Evolutionary conservation across 2,329 filamentous ascomycete species (phyloP).

Genomic region (Beauveria brongniartii): DNA sequence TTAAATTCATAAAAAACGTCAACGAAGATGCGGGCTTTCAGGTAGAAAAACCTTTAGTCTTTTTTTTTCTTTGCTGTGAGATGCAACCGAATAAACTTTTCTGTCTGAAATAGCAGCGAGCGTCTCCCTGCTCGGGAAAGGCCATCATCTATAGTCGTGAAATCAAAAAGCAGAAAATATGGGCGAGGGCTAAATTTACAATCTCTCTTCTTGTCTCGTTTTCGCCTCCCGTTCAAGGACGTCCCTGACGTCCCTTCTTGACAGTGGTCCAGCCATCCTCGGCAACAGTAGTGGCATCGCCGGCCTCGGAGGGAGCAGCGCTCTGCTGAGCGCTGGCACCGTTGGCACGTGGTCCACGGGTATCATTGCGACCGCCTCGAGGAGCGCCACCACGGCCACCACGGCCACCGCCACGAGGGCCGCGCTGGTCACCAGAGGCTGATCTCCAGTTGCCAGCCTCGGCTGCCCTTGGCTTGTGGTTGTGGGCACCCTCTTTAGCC

Average conservation of each 20-base stretch:
- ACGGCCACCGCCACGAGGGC: slow-evolving; percentile 30
- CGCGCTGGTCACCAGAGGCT: slow-evolving; percentile 39
- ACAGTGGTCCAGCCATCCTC: slow-evolving; percentile 61
- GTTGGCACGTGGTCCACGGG: slow-evolving; percentile 41
- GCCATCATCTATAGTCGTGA: slow-evolving; percentile 26
- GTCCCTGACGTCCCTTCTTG: slow-evolving; percentile 30
- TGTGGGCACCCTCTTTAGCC: slow-evolving; percentile 36
- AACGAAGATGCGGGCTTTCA: background rate
- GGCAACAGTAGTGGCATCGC: slow-evolving; percentile 33
- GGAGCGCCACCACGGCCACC: slow-evolving; percentile 27
- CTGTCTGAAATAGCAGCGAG: slow-evolving; percentile 11
- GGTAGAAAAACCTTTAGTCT: background rate
- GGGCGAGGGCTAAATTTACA: slow-evolving; percentile 27
- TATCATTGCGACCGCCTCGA: slow-evolving; percentile 29
- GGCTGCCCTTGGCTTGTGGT: slow-evolving; percentile 44
- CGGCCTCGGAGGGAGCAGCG: slow-evolving; percentile 25
- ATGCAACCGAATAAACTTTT: slow-evolving; percentile 12
- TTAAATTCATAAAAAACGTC: background rate
- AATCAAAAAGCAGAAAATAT: slow-evolving; percentile 22
- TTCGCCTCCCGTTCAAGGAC: slow-evolving; percentile 16
- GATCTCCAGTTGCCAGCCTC: slow-evolving; percentile 56
- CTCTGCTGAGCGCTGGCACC: slow-evolving; percentile 34
- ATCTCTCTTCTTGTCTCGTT: slow-evolving; percentile 16
- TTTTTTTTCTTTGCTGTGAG: slow-evolving; percentile 4
- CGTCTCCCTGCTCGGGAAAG: background rate